These are phyloP conservation scores for Hortaea sp. DNA, from an alignment of 2,329 filamentous ascomycete genomes.

Conservation along the genomic window DNA sequence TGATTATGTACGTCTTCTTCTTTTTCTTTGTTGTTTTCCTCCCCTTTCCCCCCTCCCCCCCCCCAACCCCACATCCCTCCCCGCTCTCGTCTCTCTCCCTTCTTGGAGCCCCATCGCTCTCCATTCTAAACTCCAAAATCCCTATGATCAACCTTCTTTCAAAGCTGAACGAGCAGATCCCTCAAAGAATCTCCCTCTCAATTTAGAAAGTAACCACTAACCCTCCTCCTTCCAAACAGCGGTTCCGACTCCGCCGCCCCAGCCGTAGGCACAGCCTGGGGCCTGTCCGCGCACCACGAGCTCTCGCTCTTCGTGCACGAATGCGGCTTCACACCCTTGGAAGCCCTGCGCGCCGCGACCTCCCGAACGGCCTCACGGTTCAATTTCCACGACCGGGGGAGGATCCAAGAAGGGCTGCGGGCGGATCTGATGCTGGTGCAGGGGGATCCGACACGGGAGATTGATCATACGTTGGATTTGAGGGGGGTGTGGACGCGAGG, in stretches of 20 bases:
- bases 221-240: slow-evolving; percentile 13
- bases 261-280: slow-evolving; percentile 35
- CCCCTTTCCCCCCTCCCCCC: too few relatives aligned
- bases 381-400: slow-evolving; percentile 31
- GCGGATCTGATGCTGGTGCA: slow-evolving; percentile 36
- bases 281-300: slow-evolving; percentile 34
- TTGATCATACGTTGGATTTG: slow-evolving; percentile 31
- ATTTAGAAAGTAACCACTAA: too few relatives aligned
- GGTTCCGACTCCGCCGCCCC: slow-evolving; percentile 35
- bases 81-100: too few relatives aligned
- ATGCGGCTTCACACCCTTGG: slow-evolving; percentile 32
- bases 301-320: slow-evolving; percentile 32
- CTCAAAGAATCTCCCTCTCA: too few relatives aligned
- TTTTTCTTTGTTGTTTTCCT: too few relatives aligned
- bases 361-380: slow-evolving; percentile 31
- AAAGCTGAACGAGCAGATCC: too few relatives aligned
- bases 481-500: slow-evolving; percentile 37
- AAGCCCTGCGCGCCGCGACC: slow-evolving; percentile 33
- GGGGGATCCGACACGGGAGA: slow-evolving; percentile 33
- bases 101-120: too few relatives aligned
- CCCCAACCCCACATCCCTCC: too few relatives aligned
- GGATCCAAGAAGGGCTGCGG: slow-evolving; percentile 29
- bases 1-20: slow-evolving; percentile 27
- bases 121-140: too few relatives aligned
- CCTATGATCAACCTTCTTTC: background rate